phyloP scores from a whole-genome alignment of 2,329 filamentous ascomycete genomes.

The Cladosporium oxysporum region DNA sequence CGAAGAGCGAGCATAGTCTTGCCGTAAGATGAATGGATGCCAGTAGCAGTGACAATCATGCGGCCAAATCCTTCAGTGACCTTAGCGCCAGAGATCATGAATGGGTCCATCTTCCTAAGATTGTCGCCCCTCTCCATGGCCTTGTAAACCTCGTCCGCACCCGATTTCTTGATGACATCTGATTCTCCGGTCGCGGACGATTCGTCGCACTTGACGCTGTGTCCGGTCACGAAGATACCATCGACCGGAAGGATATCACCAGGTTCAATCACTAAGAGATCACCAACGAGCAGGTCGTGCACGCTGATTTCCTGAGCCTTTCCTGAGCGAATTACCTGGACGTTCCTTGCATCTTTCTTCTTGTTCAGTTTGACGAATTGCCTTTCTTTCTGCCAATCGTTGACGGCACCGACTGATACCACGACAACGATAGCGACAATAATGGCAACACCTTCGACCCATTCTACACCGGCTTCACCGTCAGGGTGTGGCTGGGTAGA shows the following conservation, averaged over 20 bases:
- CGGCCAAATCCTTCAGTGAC: conserved; percentile 74
- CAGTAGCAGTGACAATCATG: conserved; percentile 74
- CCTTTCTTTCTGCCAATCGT: conserved; percentile 80
- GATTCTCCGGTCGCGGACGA: conserved; percentile 77
- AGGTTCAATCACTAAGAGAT: conserved; percentile 71
- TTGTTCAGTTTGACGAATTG: conserved; percentile 79
- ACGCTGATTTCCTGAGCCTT: conserved; percentile 69
- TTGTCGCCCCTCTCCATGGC: conserved; percentile 63
- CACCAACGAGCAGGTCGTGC: conserved; percentile 71
- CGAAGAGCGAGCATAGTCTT: conserved; percentile 78
- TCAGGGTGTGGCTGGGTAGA: conserved; percentile 52
- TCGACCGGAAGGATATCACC: conserved; percentile 73
- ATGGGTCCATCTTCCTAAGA: conserved; percentile 72
- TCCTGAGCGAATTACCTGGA: conserved; percentile 77
- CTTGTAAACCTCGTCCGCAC: conserved; percentile 65
- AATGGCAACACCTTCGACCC: conserved; percentile 81
- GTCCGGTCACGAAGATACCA: conserved; percentile 68
- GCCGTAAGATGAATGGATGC: conserved; percentile 72
- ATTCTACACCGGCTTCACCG: conserved; percentile 65
- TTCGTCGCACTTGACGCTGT: conserved; percentile 71
- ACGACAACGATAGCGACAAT: conserved; percentile 76
- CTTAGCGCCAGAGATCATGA: conserved; percentile 84
- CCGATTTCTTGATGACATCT: conserved; percentile 67
- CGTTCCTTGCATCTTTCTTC: conserved; percentile 73
- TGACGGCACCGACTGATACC: conserved; percentile 73